These are phyloP conservation scores for Rhytidhysteron rufulum DNA, from an alignment of 2,329 filamentous ascomycete genomes.

Conservation along the genomic window DNA sequence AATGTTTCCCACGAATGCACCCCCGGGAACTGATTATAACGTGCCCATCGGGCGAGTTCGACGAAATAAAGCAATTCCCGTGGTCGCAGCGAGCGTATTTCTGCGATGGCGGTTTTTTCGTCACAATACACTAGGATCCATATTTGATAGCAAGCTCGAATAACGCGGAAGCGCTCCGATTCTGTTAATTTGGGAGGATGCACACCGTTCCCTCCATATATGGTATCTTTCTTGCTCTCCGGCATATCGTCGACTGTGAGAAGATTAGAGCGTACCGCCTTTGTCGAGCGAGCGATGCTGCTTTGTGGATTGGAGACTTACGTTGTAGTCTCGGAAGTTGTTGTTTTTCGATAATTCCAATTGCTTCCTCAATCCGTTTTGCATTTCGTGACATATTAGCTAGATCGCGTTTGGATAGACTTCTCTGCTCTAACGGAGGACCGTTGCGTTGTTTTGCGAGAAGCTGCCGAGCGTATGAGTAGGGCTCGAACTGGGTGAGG, in stretches of 20 bases:
- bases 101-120: no score
- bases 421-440: constrained; percentile 4
- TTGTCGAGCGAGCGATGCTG: not conserved
- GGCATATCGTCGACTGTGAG: constrained; percentile 2
- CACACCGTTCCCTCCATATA: constrained; percentile 2
- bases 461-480: constrained; percentile 3
- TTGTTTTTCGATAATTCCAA: constrained; percentile 2
- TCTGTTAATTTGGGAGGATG: constrained; percentile 4
- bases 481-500: constrained; percentile 2
- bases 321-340: constrained; percentile 3
- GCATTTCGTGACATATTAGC: constrained; percentile 1
- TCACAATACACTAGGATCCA: no score
- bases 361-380: constrained; percentile 3
- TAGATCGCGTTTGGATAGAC: constrained; percentile 3
- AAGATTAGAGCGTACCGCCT: no score
- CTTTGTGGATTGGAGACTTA: constrained; percentile 1
- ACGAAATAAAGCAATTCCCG: no score
- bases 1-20: no score
- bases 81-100: no score
- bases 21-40: no score
- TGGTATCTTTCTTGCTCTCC: constrained; percentile 1
- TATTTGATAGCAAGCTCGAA: constrained; percentile 6
- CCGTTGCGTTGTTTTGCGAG: constrained; percentile 3
- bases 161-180: constrained; percentile 5
- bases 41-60: no score